A percentile compares a stretch with the other conserved stretches of the same genome.
phyloP scores from a whole-genome alignment of 345 rosid species.

The Pseudoturritis turrita region DNA sequence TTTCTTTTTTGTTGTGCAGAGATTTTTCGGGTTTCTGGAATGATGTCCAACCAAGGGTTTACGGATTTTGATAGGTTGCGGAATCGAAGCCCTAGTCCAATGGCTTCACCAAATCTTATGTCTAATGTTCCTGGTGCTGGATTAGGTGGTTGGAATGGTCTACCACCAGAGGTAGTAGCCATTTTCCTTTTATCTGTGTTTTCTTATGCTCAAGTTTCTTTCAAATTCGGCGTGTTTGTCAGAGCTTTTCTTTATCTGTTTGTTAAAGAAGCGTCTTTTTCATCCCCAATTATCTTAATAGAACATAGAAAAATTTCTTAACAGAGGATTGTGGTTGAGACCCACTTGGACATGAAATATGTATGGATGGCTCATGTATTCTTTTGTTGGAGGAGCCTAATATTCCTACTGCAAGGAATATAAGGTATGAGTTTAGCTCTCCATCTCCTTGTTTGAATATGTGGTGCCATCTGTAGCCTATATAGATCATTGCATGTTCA shows the following conservation, averaged over 20 bases:
- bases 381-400: conserved; percentile 20
- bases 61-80: conserved; percentile 76
- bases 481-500: not conserved
- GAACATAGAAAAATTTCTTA: conserved; percentile 8
- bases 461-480: conserved; percentile 27
- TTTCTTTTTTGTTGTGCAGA: conserved; percentile 41
- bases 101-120: conserved; percentile 88
- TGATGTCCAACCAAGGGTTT: conserved; percentile 88
- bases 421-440: conserved; percentile 31
- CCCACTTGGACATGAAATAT: conserved; percentile 25
- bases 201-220: not conserved
- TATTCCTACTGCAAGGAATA: conserved; percentile 37
- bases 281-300: not conserved
- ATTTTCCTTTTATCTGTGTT: conserved; percentile 1
- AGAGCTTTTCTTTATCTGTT: conserved; percentile 1
- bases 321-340: conserved; percentile 25
- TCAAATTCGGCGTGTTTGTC: not conserved
- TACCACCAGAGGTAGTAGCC: conserved; percentile 68
- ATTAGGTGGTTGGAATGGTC: conserved; percentile 76
- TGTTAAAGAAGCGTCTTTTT: not conserved
- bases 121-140: conserved; percentile 65
- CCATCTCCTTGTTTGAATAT: conserved; percentile 23
- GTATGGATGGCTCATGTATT: conserved; percentile 31
- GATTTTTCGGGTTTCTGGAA: conserved; percentile 72
- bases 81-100: conserved; percentile 96